phyloP scores from a whole-genome alignment of 2,329 filamentous ascomycete species.

The Penicillium sp. region DNA sequence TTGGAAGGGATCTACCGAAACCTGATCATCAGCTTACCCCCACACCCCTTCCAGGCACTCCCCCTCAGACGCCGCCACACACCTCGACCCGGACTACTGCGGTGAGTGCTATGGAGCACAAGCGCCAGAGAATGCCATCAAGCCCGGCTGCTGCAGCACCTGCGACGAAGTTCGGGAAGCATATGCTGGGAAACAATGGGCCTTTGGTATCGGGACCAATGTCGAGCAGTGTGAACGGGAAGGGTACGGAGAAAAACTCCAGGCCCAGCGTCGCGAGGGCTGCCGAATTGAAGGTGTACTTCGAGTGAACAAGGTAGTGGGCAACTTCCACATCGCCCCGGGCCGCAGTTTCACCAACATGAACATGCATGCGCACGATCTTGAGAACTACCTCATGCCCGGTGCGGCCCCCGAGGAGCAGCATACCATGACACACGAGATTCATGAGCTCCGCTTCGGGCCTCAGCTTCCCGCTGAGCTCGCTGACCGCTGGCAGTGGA shows the following conservation, averaged over 20 bases:
- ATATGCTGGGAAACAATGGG: constrained; percentile 85
- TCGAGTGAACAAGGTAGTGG: constrained; percentile 95
- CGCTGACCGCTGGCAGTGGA: constrained; percentile 63
- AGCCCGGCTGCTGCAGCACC: constrained; percentile 91
- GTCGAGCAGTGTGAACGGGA: constrained; percentile 95
- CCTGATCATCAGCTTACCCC: constrained; percentile 5
- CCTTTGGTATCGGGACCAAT: constrained; percentile 83
- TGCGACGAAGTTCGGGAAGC: constrained; percentile 96
- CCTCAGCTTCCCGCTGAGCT: constrained; percentile 78
- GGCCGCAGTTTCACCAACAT: constrained; percentile 94
- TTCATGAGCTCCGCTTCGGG: constrained; percentile 88
- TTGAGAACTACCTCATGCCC: constrained; percentile 87
- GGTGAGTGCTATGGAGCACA: constrained; percentile 86
- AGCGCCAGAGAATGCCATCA: constrained; percentile 64
- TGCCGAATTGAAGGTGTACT: constrained; percentile 90
- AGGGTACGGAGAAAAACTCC: constrained; percentile 84
- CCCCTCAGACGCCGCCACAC: constrained; percentile 63
- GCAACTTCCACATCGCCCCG: constrained; percentile 97
- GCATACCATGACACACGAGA: constrained; percentile 83
- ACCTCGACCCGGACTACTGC: constrained; percentile 89
- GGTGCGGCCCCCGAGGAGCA: constrained; percentile 54
- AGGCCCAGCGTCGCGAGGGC: constrained; percentile 82
- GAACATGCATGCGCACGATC: constrained; percentile 95
- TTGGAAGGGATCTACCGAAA: not conserved
- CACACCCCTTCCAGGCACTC: constrained; percentile 52